A percentile compares a stretch with the other conserved stretches of the same genome.
Conservation (phyloP, 371 early-diverging fungal genomes). For the Gilbertella persicaria region DNA sequence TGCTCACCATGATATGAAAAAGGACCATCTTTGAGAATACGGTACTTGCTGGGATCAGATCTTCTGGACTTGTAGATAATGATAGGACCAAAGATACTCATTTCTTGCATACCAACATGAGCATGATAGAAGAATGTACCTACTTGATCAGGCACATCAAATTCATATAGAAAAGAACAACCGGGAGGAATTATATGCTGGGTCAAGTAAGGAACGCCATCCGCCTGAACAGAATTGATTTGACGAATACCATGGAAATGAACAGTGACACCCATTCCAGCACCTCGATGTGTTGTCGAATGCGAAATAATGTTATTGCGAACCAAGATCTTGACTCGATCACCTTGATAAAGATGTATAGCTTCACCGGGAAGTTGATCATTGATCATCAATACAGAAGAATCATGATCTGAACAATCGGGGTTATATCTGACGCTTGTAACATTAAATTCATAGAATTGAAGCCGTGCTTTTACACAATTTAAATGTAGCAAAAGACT, state of each 20-base stretch:
- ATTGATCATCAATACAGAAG: conserved; percentile 39
- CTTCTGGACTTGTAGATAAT: conserved; percentile 41
- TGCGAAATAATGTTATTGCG: conserved; percentile 27
- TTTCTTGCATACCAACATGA: conserved; percentile 46
- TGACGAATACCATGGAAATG: conserved; percentile 55
- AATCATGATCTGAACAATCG: conserved; percentile 34
- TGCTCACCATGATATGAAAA: conserved; percentile 49
- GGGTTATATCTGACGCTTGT: conserved; percentile 24
- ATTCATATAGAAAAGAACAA: conserved; percentile 51
- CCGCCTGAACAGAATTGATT: conserved; percentile 33
- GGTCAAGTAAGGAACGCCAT: conserved; percentile 66
- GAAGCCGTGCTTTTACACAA: background rate
- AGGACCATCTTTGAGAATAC: conserved; percentile 13
- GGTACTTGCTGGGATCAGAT: conserved; percentile 13
- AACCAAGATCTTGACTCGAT: conserved; percentile 38
- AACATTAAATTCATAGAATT: conserved; percentile 33
- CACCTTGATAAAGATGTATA: conserved; percentile 37
- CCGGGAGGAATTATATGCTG: conserved; percentile 62
- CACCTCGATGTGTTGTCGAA: conserved; percentile 12
- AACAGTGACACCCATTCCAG: conserved; percentile 26
- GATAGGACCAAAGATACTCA: conserved; percentile 51
- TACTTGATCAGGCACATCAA: conserved; percentile 37
- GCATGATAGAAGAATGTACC: conserved; percentile 67
- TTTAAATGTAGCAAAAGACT: background rate
- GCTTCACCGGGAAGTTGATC: conserved; percentile 50